Percentiles rank a stretch among this genome's conserved stretches.
Conservation (phyloP, 2,329 filamentous ascomycete species). For the Diplodia intermedia region DNA sequence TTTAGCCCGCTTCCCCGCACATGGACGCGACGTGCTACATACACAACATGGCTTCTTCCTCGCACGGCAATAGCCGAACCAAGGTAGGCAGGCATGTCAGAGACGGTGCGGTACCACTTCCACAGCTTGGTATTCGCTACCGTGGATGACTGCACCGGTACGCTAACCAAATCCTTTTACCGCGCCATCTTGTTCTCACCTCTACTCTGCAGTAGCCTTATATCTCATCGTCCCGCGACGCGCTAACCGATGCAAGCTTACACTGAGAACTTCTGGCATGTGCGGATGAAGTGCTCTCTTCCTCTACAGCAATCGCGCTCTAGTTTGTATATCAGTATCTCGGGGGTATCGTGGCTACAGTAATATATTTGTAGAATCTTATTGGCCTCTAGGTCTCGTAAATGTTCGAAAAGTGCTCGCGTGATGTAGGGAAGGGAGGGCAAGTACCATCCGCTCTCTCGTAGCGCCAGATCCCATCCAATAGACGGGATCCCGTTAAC, state of each 20-base stretch:
- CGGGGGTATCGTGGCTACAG: too few relatives aligned
- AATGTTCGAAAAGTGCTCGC: not conserved
- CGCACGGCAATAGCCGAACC: not conserved
- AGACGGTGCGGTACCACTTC: not conserved
- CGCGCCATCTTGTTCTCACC: not conserved
- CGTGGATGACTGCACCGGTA: not conserved
- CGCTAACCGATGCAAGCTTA: not conserved
- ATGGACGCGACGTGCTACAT: not conserved
- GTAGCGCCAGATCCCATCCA: not conserved
- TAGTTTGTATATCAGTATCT: too few relatives aligned
- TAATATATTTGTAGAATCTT: not conserved
- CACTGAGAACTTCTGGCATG: too few relatives aligned
- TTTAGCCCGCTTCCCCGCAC: not conserved
- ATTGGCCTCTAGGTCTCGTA: not conserved
- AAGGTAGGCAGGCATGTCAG: not conserved
- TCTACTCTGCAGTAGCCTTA: not conserved
- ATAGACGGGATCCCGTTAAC: not conserved
- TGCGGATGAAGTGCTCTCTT: too few relatives aligned
- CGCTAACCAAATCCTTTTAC: conserved; percentile 1
- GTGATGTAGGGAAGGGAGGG: not conserved
- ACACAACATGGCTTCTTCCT: not conserved
- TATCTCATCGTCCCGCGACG: not conserved
- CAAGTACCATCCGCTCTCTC: not conserved
- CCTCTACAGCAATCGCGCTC: too few relatives aligned
- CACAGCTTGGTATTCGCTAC: not conserved